Evolutionary conservation across 2,329 filamentous ascomycete genomes (phyloP), one percentile per base, ranked within the genome.

Genomic region (Trichoderma arundinaceum): DNA sequence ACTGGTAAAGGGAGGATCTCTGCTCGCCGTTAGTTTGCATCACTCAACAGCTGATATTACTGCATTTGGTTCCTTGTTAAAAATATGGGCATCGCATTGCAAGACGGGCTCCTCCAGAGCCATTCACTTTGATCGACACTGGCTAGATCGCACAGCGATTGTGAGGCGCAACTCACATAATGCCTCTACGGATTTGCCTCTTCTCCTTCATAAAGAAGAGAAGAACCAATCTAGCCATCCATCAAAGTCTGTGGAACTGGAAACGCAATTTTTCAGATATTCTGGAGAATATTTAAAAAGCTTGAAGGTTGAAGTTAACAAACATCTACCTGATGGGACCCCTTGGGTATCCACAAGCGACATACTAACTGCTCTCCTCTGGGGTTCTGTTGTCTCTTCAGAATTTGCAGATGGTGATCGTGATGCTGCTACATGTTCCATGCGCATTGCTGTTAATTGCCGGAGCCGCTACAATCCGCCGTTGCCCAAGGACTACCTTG

Each of bases 331-430:
- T 3, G 15, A 33, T 15, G 52, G 52, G 8, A 51, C 19, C 7
- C 12, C 61, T 22, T 64, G 61, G 61, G 35, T 64, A 7, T 64
- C 61, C 17, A 64, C 61, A 2, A 54, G 52, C n/a, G 61, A 64
- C 12, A 43, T 64, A 12, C 19, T 64, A 12, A 57, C 52, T n/a
- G 52, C 61, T 10, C 19, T 64, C 15, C 52, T 64, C 7, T 64
- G 61, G 61, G 53, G 61, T 3, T 33, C 43, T 9, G 28, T 39
- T 22, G 9, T 43, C 13, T 5, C 3, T 57, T 38, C 61, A n/a
- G 61, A 64, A 10, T n/a, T 7, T 9, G 3, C n/a, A 22, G 17
- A n/a, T 12, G 48, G 35, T 7, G 15, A 12, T 2, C 9, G 4
- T 8, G 28, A 41, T 17, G 17, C n/a, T 17, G 17, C n/a, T 10